Evolutionary conservation across 1,139 yeast genomes (phyloP), one percentile per base, ranked within the genome.

Genomic region (Geotrichum klebahnii): DNA sequence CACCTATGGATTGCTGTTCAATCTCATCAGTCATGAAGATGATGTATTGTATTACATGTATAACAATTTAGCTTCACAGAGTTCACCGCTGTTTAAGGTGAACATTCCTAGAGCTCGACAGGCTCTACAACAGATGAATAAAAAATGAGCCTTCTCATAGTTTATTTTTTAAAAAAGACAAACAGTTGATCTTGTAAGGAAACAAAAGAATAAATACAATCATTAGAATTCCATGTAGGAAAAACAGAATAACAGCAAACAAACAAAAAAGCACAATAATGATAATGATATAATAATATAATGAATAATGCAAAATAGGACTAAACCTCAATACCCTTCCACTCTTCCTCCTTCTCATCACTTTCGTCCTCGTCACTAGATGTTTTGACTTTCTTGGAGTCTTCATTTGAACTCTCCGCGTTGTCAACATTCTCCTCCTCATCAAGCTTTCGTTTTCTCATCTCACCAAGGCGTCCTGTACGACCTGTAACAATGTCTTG

Each of bases 391-490:
- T 51, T 53, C 44, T 53, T 53, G 19, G 37, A 45, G 22, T 44
- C 49, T 22, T 43, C 17, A 16, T 44, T 40, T 19, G 19, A 42
- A 56, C n/a, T 26, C 9, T 26, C 10, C 29, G 29, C 10, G 6
- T 26, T 26, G 10, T 26, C 29, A 26, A 8, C 29, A 26, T 26
- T 10, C 29, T 50, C 59, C n/a, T 48, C 59, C 9, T n/a, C n/a
- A n/a, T 50, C 57, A 26, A 24, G 17, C 22, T 41, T 34, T 16
- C 43, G 33, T 48, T 56, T 55, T 48, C 60, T 53, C 63, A 53
- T 60, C 48, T 61, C 65, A 12, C 64, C 66, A 10, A 57, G 53
- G 3, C 59, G 54, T 1, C 62, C 64, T 19, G 57, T 46, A 42
- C 62, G 54, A 17, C 55, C 61, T 45, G 60, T 53, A 12, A 33